phyloP scores from a whole-genome alignment of 2,329 filamentous ascomycete species.

The Botryotinia globosa region DNA sequence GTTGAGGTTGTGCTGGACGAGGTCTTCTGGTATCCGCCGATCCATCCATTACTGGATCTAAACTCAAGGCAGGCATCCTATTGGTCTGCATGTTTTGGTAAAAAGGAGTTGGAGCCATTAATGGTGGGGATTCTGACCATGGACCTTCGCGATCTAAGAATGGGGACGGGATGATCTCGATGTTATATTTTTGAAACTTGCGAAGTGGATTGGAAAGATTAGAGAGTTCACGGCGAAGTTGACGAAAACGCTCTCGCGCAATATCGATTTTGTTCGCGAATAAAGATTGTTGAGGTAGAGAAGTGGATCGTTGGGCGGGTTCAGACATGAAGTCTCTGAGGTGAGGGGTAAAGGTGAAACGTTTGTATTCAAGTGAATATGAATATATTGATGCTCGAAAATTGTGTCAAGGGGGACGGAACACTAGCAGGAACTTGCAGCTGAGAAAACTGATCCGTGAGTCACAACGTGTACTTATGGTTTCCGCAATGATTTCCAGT shows the following conservation, averaged over 20 bases:
- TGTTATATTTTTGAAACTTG: slow-evolving; percentile 20
- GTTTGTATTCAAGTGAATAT: slow-evolving; percentile 18
- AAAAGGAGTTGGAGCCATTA: not conserved
- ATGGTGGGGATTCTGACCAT: slow-evolving; percentile 17
- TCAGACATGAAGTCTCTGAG: slow-evolving; percentile 14
- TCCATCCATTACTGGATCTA: slow-evolving; percentile 33
- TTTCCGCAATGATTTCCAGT: not conserved
- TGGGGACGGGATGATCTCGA: slow-evolving; percentile 24
- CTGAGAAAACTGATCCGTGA: not conserved
- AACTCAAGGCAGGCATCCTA: slow-evolving; percentile 4
- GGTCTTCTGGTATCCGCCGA: slow-evolving; percentile 29
- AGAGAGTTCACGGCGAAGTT: slow-evolving; percentile 25
- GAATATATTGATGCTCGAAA: not conserved
- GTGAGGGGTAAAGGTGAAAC: slow-evolving; percentile 1
- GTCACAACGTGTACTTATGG: not conserved
- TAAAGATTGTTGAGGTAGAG: slow-evolving; percentile 21
- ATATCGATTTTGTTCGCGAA: slow-evolving; percentile 22
- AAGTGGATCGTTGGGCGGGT: slow-evolving; percentile 23
- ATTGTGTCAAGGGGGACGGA: not conserved
- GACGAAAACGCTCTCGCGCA: slow-evolving; percentile 27
- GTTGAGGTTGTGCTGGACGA: slow-evolving; percentile 17
- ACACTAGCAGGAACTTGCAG: not conserved
- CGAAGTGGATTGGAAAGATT: slow-evolving; percentile 25
- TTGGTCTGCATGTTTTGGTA: slow-evolving; percentile 1
- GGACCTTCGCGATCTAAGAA: slow-evolving; percentile 20